Evolutionary conservation across 1,284 basidiomycete species (phyloP).

Genomic region (Thecaphora thlaspeos): DNA sequence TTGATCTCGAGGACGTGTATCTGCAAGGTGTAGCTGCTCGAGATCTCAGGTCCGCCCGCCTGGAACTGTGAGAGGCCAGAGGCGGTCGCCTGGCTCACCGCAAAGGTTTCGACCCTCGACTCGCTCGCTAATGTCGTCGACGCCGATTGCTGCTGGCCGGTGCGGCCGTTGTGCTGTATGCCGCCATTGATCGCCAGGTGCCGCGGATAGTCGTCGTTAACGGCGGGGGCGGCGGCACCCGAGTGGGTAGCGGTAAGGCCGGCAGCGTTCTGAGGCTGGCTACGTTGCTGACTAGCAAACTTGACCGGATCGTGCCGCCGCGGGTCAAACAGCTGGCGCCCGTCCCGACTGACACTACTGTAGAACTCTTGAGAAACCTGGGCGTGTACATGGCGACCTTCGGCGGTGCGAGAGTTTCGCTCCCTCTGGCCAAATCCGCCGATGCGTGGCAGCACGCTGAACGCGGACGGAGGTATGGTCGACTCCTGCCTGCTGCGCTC

Average conservation of each 20-base stretch:
- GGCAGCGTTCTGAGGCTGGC: constrained; percentile 5
- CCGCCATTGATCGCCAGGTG: no score
- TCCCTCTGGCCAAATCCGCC: no score
- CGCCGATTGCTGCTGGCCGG: background rate
- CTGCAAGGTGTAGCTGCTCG: constrained; percentile 5
- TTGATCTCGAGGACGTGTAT: constrained; percentile 71
- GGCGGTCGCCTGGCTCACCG: constrained; percentile 1
- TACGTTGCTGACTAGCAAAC: constrained; percentile 32
- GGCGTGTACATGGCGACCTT: no score
- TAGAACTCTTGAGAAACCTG: no score
- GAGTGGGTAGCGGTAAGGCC: background rate
- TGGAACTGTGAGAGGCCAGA: constrained; percentile 33
- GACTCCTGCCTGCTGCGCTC: background rate
- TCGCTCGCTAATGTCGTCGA: constrained; percentile 1
- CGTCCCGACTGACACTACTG: constrained; percentile 8
- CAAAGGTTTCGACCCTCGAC: background rate
- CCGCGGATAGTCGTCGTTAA: no score
- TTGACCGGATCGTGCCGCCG: constrained; percentile 77
- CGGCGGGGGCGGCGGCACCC: no score
- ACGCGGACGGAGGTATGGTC: no score
- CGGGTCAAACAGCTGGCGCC: constrained; percentile 70
- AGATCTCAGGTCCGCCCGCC: constrained; percentile 63
- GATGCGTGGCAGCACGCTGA: no score
- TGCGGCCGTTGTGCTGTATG: no score
- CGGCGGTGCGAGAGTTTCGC: no score